A percentile compares a stretch with the other conserved stretches of the same genome.
Evolutionary conservation across 2,329 filamentous ascomycete genomes (phyloP).

Genomic region (Epichloe brachyelytri): DNA sequence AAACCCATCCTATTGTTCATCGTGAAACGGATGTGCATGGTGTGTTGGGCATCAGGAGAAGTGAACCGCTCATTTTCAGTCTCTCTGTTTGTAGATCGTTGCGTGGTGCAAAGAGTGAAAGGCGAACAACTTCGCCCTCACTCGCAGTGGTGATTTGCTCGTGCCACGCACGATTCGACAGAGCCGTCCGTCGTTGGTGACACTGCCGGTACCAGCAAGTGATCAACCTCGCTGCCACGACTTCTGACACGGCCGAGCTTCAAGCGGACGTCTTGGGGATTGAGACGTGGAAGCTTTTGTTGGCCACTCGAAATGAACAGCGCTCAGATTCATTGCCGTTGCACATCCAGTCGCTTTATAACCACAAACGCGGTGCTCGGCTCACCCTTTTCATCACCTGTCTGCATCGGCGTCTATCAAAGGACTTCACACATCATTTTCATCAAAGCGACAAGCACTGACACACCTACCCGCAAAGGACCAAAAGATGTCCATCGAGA

Average conservation of each 20-base stretch:
- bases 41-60: not conserved
- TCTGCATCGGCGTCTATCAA: too few relatives aligned
- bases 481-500: conserved; percentile 5
- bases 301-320: not conserved
- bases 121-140: not conserved
- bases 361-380: not conserved
- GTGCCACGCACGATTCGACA: not conserved
- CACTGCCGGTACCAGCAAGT: conserved; percentile 1
- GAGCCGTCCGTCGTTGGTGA: not conserved
- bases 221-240: not conserved
- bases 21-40: not conserved
- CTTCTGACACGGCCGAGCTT: not conserved
- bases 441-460: not conserved
- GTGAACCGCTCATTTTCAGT: conserved; percentile 1
- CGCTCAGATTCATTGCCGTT: not conserved
- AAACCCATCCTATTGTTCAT: conserved; percentile 1
- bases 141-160: not conserved
- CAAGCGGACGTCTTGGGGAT: not conserved
- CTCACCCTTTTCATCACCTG: not conserved
- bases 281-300: not conserved
- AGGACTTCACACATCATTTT: not conserved
- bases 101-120: not conserved
- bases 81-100: not conserved
- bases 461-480: not conserved
- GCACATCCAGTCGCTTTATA: not conserved